Base-by-base conservation (phyloP, 2,329 filamentous ascomycete species). In the Whalleya microplaca region DNA sequence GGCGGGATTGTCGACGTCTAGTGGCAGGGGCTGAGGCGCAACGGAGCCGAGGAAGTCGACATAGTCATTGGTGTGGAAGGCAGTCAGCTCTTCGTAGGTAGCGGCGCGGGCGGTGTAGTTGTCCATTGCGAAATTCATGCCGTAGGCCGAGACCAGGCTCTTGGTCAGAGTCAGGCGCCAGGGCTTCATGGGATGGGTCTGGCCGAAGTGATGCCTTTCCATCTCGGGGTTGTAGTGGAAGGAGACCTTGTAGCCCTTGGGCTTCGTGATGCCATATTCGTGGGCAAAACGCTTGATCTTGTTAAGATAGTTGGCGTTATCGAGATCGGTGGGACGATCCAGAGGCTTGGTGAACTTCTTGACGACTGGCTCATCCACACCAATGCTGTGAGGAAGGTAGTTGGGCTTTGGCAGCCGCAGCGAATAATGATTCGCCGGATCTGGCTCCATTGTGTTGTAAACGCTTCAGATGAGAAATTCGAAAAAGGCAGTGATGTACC, bases 161-260 rank as follows among this genome's bases (percentile, higher is more conserved):
- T 99, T 98, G 54, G 95, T 96, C 53, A 99, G 83, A 16, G 93
- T 97, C 62, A 99, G 79, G 37, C 95, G 91, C 94, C 95, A 98
- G 56, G 95, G 95, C 74, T 99, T 99, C 95, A 99, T 99, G 19
- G 95, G 95, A 78, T 99, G 95, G 9, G 91, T 93, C 76, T 91
- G 89, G 64, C 95, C 95, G 73, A 99, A 99, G 74, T 99, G 95
- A 75, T 98, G 94, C 71, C 90, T 90, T 77, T 99, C 95, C 72
- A 98, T 96, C 58, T 91, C 87, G 1, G 93, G 91, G 69, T 97
- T 97, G 76, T 92, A 92, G 73, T 99, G 95, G 76, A 93, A 98
- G 9, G 94, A 97, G 45, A 99, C 94, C 29, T 84, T 92, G 76
- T 96, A 93, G 65, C 92, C 93, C 70, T 89, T 88, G 1, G 94